Percentiles rank a stretch among this genome's conserved stretches.
These are phyloP conservation scores for Abrus precatorius DNA, from an alignment of 306 rosid genomes.

Conservation along the genomic window DNA sequence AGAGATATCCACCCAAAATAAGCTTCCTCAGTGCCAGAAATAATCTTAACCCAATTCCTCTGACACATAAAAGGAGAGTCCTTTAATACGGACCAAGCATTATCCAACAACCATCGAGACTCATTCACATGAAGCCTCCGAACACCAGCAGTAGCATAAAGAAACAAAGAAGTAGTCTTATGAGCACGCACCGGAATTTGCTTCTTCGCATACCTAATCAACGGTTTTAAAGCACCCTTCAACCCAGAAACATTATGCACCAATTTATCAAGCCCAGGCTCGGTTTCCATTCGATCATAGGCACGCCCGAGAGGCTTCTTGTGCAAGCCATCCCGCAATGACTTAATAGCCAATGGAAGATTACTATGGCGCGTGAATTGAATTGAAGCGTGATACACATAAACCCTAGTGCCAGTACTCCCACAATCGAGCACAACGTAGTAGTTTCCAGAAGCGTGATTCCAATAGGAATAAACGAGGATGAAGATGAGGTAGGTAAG, in stretches of 20 bases:
- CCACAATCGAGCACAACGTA: slow-evolving; percentile 93
- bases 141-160: slow-evolving; percentile 95
- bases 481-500: slow-evolving; percentile 62
- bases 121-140: slow-evolving; percentile 73
- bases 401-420: slow-evolving; percentile 88
- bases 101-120: slow-evolving; percentile 83
- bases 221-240: slow-evolving; percentile 74
- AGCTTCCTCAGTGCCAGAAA: slow-evolving; percentile 91
- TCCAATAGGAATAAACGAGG: slow-evolving; percentile 72
- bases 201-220: slow-evolving; percentile 85
- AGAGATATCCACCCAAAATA: slow-evolving; percentile 97
- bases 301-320: slow-evolving; percentile 76
- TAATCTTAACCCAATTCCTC: slow-evolving; percentile 79
- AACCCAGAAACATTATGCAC: slow-evolving; percentile 74
- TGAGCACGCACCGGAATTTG: slow-evolving; percentile 80
- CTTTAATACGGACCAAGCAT: slow-evolving; percentile 82
- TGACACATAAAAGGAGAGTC: slow-evolving; percentile 78
- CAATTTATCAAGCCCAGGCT: slow-evolving; percentile 91
- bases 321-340: slow-evolving; percentile 53
- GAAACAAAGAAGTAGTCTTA: slow-evolving; percentile 74
- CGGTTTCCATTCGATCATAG: slow-evolving; percentile 91
- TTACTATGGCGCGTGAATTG: slow-evolving; percentile 54
- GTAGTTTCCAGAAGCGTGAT: slow-evolving; percentile 66
- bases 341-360: slow-evolving; percentile 72
- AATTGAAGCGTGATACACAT: slow-evolving; percentile 75